Evolutionary conservation across 2,329 filamentous ascomycete species (phyloP).

Genomic region (Botrytis squamosa): DNA sequence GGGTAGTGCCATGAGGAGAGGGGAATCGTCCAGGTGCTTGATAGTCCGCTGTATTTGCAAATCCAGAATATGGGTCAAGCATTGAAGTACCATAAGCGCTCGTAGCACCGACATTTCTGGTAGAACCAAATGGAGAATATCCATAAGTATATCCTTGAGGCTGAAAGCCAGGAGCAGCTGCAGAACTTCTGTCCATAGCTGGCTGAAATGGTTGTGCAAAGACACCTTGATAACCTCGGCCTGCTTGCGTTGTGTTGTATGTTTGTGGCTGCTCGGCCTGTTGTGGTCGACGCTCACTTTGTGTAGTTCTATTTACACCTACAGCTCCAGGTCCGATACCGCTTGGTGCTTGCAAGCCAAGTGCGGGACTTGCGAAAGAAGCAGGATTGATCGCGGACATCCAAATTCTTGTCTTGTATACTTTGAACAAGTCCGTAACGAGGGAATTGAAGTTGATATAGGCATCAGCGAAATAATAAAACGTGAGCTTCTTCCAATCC

Average conservation of each 20-base stretch:
- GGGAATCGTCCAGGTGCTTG: conserved; percentile 49
- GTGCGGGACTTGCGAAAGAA: conserved; percentile 79
- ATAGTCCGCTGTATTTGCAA: conserved; percentile 46
- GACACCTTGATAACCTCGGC: conserved; percentile 41
- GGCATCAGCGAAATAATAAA: conserved; percentile 96
- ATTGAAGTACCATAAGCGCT: conserved; percentile 43
- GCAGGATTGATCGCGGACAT: conserved; percentile 99
- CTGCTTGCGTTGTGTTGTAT: conserved; percentile 30
- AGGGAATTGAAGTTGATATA: conserved; percentile 99
- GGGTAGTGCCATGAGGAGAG: conserved; percentile 41
- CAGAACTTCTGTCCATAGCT: conserved; percentile 44
- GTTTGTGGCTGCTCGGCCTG: conserved; percentile 38
- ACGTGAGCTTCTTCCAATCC: conserved; percentile 98
- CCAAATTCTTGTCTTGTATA: conserved; percentile 99
- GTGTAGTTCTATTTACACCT: conserved; percentile 48
- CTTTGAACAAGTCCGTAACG: conserved; percentile 96
- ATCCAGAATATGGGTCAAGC: conserved; percentile 47
- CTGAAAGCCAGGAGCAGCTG: conserved; percentile 43
- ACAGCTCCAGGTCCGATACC: conserved; percentile 66
- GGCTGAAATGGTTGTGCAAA: conserved; percentile 46
- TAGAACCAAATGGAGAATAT: conserved; percentile 47
- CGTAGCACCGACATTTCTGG: conserved; percentile 41
- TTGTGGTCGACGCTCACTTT: conserved; percentile 43
- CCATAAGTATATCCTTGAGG: conserved; percentile 43
- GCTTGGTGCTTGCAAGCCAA: conserved; percentile 69